phyloP scores from a whole-genome alignment of 2,329 filamentous ascomycete genomes.

The Penicillium capsulatum region DNA sequence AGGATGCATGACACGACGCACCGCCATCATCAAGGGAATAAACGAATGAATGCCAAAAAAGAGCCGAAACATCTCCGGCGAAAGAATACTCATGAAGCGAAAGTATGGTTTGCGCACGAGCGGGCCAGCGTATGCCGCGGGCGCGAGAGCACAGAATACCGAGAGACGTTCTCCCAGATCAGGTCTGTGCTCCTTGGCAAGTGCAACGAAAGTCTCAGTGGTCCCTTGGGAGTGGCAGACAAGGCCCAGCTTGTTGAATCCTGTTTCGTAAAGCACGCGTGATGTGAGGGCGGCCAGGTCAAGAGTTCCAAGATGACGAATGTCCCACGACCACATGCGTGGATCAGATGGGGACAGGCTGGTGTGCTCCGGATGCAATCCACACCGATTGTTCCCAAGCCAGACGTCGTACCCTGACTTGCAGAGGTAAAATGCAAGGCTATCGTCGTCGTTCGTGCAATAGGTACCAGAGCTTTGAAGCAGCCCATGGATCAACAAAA shows the following conservation, averaged over 20 bases:
- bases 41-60: slow-evolving; percentile 92
- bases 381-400: slow-evolving; percentile 91
- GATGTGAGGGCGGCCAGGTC: slow-evolving; percentile 79
- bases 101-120: slow-evolving; percentile 84
- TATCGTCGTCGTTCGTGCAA: slow-evolving; percentile 84
- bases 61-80: slow-evolving; percentile 68
- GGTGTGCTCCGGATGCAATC: slow-evolving; percentile 72
- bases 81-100: slow-evolving; percentile 82
- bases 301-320: slow-evolving; percentile 86
- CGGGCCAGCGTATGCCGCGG: slow-evolving; percentile 83
- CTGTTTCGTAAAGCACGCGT: slow-evolving; percentile 74
- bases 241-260: slow-evolving; percentile 75
- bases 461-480: slow-evolving; percentile 85
- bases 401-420: slow-evolving; percentile 93
- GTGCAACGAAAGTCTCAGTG: slow-evolving; percentile 77
- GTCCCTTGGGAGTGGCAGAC: slow-evolving; percentile 89
- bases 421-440: slow-evolving; percentile 84
- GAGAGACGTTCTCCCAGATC: slow-evolving; percentile 77
- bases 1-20: slow-evolving; percentile 64
- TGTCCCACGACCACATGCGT: slow-evolving; percentile 96
- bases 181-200: slow-evolving; percentile 85
- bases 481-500: slow-evolving; percentile 82
- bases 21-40: slow-evolving; percentile 87
- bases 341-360: slow-evolving; percentile 70
- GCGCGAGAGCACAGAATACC: slow-evolving; percentile 86